These are phyloP conservation scores for Macroventuria anomochaeta DNA, from an alignment of 2,329 filamentous ascomycete species.

Conservation along the genomic window DNA sequence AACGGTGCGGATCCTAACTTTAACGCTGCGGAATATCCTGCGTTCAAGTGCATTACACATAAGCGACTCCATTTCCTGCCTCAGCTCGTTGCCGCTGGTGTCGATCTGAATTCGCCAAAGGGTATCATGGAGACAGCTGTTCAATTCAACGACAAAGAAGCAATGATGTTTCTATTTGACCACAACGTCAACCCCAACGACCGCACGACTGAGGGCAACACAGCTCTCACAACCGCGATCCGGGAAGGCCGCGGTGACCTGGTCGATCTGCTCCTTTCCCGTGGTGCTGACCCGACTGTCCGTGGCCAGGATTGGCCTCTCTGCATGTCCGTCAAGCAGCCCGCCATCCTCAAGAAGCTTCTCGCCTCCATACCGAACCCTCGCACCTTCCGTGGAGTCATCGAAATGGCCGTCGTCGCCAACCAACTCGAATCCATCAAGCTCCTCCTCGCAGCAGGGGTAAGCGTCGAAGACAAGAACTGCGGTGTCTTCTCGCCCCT, in stretches of 20 bases:
- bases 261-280: slow-evolving; percentile 63
- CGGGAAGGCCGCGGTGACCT: slow-evolving; percentile 65
- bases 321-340: slow-evolving; percentile 70
- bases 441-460: slow-evolving; percentile 67
- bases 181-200: slow-evolving; percentile 67
- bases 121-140: slow-evolving; percentile 72
- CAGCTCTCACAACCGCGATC: slow-evolving; percentile 71
- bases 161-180: slow-evolving; percentile 66
- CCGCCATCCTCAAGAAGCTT: slow-evolving; percentile 65
- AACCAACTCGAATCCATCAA: slow-evolving; percentile 72
- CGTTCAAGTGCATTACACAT: slow-evolving; percentile 73
- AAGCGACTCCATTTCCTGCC: slow-evolving; percentile 67
- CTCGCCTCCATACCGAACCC: slow-evolving; percentile 63
- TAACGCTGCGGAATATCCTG: slow-evolving; percentile 68
- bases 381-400: slow-evolving; percentile 68
- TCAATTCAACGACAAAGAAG: slow-evolving; percentile 66
- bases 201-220: slow-evolving; percentile 63
- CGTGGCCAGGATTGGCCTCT: slow-evolving; percentile 74
- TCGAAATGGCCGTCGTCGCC: slow-evolving; percentile 72
- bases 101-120: slow-evolving; percentile 64
- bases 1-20: slow-evolving; percentile 61
- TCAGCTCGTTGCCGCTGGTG: slow-evolving; percentile 63
- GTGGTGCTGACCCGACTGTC: slow-evolving; percentile 67
- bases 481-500: slow-evolving; percentile 74
- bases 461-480: slow-evolving; percentile 74